These are phyloP conservation scores for Coniochaeta sp. DNA, from an alignment of 2,329 filamentous ascomycete species.

Conservation along the genomic window DNA sequence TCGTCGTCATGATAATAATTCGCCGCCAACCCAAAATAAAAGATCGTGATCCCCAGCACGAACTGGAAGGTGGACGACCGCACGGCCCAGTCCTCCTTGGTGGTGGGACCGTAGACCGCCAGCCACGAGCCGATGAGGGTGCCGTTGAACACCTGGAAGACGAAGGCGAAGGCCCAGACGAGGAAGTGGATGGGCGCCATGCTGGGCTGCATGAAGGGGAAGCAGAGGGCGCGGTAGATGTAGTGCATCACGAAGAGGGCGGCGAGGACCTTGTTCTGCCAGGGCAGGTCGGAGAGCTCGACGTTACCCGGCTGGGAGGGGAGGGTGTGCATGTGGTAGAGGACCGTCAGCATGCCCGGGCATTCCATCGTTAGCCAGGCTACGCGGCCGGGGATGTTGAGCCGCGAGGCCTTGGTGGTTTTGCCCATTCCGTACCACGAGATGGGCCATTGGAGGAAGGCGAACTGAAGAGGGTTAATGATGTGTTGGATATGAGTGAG, in stretches of 20 bases:
- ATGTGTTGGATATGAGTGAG: too few species aligned
- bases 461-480: too few species aligned
- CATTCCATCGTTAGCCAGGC: conserved; percentile 88
- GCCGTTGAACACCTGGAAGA: conserved; percentile 78
- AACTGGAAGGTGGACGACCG: conserved; percentile 39
- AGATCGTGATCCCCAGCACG: conserved; percentile 62
- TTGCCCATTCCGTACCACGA: conserved; percentile 90
- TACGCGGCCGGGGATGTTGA: conserved; percentile 84
- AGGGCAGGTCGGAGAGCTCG: conserved; percentile 47
- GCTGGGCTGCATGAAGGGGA: conserved; percentile 76
- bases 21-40: conserved; percentile 65
- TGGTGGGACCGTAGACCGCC: conserved; percentile 68
- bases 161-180: conserved; percentile 56
- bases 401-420: conserved; percentile 64
- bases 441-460: conserved; percentile 66
- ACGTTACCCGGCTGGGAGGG: conserved; percentile 52
- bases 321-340: conserved; percentile 72
- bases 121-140: conserved; percentile 74
- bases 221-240: conserved; percentile 77
- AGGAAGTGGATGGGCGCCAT: conserved; percentile 82
- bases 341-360: conserved; percentile 66
- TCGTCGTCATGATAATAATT: conserved; percentile 91
- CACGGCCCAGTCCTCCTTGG: conserved; percentile 40
- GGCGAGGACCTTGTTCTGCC: conserved; percentile 71
- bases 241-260: conserved; percentile 76